Conservation (phyloP, 176 grass and related monocot species). For the Elaeis guineensis region DNA sequence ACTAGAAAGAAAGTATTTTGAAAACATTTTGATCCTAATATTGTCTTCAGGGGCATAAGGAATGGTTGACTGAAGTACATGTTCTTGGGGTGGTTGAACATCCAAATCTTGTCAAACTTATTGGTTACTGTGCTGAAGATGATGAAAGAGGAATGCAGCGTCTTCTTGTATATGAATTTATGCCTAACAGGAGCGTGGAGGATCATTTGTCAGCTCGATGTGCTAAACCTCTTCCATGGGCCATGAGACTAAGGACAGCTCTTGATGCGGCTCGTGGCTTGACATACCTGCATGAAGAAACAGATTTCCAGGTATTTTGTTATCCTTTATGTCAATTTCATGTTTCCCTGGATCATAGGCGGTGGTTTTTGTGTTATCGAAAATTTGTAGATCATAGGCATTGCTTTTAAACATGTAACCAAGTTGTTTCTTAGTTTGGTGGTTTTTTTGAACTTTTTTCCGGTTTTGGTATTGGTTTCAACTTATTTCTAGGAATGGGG, state of each 20-base stretch:
- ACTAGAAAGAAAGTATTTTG: too few relatives aligned
- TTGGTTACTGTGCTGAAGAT: slow-evolving; percentile 85
- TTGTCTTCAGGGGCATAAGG: slow-evolving; percentile 57
- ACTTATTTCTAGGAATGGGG: too few relatives aligned
- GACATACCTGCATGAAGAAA: slow-evolving; percentile 81
- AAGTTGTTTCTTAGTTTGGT: too few relatives aligned
- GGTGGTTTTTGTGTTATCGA: too few relatives aligned
- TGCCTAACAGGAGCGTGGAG: slow-evolving; percentile 65
- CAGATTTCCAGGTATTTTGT: slow-evolving; percentile 50
- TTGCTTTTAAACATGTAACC: too few relatives aligned
- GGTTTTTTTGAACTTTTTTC: too few relatives aligned
- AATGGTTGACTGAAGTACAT: slow-evolving; percentile 88
- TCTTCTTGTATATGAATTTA: slow-evolving; percentile 84
- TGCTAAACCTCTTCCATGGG: slow-evolving; percentile 42
- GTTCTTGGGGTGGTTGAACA: slow-evolving; percentile 75
- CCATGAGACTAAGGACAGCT: slow-evolving; percentile 62
- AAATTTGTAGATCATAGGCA: too few relatives aligned
- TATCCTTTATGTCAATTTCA: background rate
- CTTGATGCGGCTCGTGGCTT: slow-evolving; percentile 59
- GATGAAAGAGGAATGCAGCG: slow-evolving; percentile 78
- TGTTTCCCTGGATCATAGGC: too few relatives aligned
- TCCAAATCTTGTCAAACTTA: slow-evolving; percentile 67
- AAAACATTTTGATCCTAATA: background rate
- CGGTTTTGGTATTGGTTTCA: too few relatives aligned
- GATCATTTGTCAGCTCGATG: slow-evolving; percentile 53